Evolutionary conservation across 148 eudicot species (phyloP).

Genomic region (Rhododendron ovatum): DNA sequence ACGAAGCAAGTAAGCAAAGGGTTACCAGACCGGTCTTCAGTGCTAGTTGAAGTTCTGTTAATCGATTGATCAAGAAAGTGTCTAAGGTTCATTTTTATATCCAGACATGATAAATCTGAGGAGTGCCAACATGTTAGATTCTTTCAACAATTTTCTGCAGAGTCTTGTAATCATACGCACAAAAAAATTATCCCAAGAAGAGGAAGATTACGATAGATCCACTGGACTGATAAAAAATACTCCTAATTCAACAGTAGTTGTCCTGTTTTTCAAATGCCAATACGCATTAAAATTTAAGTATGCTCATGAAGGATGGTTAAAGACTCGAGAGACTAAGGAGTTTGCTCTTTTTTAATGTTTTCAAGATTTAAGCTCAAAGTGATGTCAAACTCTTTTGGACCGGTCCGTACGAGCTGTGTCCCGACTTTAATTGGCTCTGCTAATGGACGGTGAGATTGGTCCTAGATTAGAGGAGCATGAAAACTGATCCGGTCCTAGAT

Average conservation of each 20-base stretch:
- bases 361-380: too few species aligned
- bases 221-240: not conserved
- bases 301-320: not conserved
- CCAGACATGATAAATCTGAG: not conserved
- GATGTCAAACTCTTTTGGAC: not conserved
- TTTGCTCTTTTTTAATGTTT: not conserved
- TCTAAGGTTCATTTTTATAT: not conserved
- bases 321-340: not conserved
- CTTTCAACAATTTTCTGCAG: not conserved
- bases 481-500: too few species aligned
- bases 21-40: too few species aligned
- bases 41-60: not conserved
- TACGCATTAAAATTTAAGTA: not conserved
- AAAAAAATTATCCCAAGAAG: not conserved
- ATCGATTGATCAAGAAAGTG: not conserved
- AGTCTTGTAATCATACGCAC: not conserved
- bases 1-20: not conserved
- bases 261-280: not conserved
- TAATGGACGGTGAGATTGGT: too few species aligned
- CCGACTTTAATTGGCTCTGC: not conserved
- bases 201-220: not conserved
- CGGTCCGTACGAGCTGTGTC: not conserved
- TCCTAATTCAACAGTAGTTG: not conserved
- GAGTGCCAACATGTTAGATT: not conserved
- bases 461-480: too few species aligned